A percentile compares a stretch with the other conserved stretches of the same genome.
Evolutionary conservation across 768 basidiomycete species (phyloP).

Genomic region (Leccinum longicurvipes): DNA sequence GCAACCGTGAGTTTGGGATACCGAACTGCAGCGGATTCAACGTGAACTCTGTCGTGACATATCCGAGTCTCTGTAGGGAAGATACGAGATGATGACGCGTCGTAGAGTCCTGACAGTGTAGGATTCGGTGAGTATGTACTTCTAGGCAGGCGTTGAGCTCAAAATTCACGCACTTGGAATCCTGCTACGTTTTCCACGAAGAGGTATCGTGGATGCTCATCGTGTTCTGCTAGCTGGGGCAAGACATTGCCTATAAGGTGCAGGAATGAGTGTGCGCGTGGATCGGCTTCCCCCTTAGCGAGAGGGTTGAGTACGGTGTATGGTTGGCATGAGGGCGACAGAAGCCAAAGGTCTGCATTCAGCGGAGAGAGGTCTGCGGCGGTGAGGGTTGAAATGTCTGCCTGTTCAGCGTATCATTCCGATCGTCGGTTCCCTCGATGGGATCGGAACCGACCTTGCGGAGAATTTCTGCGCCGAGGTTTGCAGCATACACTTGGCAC

Average conservation of each 20-base stretch:
- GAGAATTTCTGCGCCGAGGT: slow-evolving; percentile 48
- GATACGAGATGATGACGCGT: slow-evolving; percentile 57
- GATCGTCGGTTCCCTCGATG: background rate
- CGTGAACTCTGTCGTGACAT: slow-evolving; percentile 56
- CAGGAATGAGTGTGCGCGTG: slow-evolving; percentile 72
- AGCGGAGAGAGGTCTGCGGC: slow-evolving; percentile 43
- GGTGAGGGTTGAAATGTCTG: slow-evolving; percentile 60
- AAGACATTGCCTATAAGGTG: slow-evolving; percentile 63
- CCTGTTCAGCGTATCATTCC: slow-evolving; percentile 31
- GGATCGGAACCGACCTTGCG: slow-evolving; percentile 28
- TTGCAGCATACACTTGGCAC: slow-evolving; percentile 64
- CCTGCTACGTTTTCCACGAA: slow-evolving; percentile 82
- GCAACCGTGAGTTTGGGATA: slow-evolving; percentile 76
- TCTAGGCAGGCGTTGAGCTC: background rate
- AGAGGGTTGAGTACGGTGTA: slow-evolving; percentile 76
- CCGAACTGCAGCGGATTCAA: slow-evolving; percentile 77
- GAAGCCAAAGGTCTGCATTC: slow-evolving; percentile 65
- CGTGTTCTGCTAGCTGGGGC: slow-evolving; percentile 47
- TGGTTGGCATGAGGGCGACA: slow-evolving; percentile 83
- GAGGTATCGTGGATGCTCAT: slow-evolving; percentile 53
- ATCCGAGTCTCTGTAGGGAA: slow-evolving; percentile 52
- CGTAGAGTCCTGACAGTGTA: slow-evolving; percentile 51
- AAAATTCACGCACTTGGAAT: slow-evolving; percentile 57
- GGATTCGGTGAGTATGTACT: slow-evolving; percentile 7
- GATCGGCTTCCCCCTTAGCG: slow-evolving; percentile 68